Base-by-base conservation (phyloP, 371 early-diverging fungal genomes). In the Smittium mucronatum region DNA sequence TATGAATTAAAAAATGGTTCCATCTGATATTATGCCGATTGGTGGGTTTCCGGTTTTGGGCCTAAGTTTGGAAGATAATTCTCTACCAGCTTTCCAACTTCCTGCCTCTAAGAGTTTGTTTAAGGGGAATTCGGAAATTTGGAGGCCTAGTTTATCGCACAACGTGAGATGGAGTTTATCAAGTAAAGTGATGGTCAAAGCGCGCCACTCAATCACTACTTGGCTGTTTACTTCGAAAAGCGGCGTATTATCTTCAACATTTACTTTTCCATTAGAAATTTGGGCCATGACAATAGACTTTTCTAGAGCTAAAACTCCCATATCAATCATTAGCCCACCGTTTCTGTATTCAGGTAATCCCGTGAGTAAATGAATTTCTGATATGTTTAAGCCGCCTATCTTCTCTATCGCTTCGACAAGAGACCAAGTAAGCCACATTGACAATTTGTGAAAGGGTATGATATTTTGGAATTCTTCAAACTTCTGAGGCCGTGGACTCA, bases 351-450 rank as follows among this genome's bases (percentile, higher is more conserved):
- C 96, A 15, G 96, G 89, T 57, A 95, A 78, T 11, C 96, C 96
- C 0, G 96, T 95, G 78, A 95, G 80, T 21, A 76, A 71, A 29
- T 86, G 85, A 2, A 83, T 74, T 5, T 87, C 88, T 21, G 76
- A 74, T 58, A 94, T 82, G 0, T 64, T 77, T 28, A 90, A 71
- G 47, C 76, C 80, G 26, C 86, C 74, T 15, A 85, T 70, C n/a
- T 78, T 77, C 67, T 84, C 82, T 29, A 93, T 75, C 0, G 89
- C 88, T 70, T 94, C 96, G 78, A 91, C 83, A 64, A 94, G 80
- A 0, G 93, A 93, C 78, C 94, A 94, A 0, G 93, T 91, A 34
- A 95, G 86, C 96, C 96, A 95, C 77, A 94, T 93, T 25, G 92
- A 90, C 57, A 95, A 83, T 71, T 95, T 95, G 78, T 95, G 94